These are phyloP conservation scores for Phoenix dactylifera DNA, from an alignment of 176 grass and related monocot genomes.

Conservation along the genomic window DNA sequence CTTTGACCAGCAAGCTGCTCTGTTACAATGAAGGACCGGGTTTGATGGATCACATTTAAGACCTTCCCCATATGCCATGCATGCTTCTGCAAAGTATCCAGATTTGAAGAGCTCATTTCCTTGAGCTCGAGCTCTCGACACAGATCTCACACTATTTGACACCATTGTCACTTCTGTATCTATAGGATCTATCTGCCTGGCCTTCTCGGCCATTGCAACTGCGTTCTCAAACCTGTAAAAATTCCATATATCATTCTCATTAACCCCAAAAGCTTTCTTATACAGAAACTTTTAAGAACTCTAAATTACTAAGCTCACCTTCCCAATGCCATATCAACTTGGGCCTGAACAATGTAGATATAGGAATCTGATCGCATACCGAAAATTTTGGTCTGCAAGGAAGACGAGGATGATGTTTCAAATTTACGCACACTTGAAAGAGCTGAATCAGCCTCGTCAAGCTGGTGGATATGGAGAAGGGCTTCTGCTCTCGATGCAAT, in stretches of 20 bases:
- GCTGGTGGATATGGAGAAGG: slow-evolving; percentile 65
- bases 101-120: slow-evolving; percentile 91
- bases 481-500: slow-evolving; percentile 79
- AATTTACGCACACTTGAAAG: slow-evolving; percentile 45
- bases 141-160: slow-evolving; percentile 65
- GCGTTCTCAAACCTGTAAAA: slow-evolving; percentile 77
- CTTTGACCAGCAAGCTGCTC: slow-evolving; percentile 86
- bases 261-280: neutral
- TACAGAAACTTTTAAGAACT: slow-evolving; percentile 1
- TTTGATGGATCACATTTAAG: slow-evolving; percentile 77
- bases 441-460: slow-evolving; percentile 71
- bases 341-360: slow-evolving; percentile 60
- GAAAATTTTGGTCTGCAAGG: slow-evolving; percentile 28
- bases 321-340: slow-evolving; percentile 85
- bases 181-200: slow-evolving; percentile 51
- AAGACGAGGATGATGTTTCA: slow-evolving; percentile 35
- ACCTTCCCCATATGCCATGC: slow-evolving; percentile 82
- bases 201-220: slow-evolving; percentile 68
- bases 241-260: slow-evolving; percentile 1
- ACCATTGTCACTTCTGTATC: slow-evolving; percentile 49
- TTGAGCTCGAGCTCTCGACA: slow-evolving; percentile 60
- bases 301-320: slow-evolving; percentile 39
- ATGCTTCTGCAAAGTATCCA: slow-evolving; percentile 73
- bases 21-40: slow-evolving; percentile 83
- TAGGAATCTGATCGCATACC: slow-evolving; percentile 72